Evolutionary conservation across 2,329 filamentous ascomycete species (phyloP), one percentile per base, ranked within the genome.

Genomic region (Aspergillus aculeatinus): DNA sequence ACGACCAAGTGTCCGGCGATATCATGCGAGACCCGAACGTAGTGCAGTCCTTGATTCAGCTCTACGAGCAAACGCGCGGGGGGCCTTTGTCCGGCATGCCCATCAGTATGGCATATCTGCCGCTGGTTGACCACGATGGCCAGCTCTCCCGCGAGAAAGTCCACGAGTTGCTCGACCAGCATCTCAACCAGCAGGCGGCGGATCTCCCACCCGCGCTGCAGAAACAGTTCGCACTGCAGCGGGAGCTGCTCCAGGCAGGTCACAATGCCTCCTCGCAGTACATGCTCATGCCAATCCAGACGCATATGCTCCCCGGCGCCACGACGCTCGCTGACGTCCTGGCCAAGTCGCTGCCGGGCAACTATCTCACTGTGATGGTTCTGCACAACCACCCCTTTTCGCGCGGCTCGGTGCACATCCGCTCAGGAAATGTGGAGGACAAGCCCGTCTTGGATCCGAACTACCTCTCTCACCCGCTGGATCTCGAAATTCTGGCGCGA

Each of bases 401-500:
- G 0, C 69, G 71, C 0, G 74, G 73, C 1, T 65, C 64, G 7
- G 65, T 71, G 1, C 72, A 74, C 49, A 71, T 76, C 35, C 31
- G 35, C 1, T 78, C 76, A 0, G 54, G 64, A 11, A 70, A 73
- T 5, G 70, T 68, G 0, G 64, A 68, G 1, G 72, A 74, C 14
- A 65, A 68, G 1, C 81, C 81, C 0, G 65, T 75, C 23, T 76
- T 81, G 59, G 74, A 83, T 63, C 79, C 81, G 0, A 77, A 76
- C 58, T 82, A 74, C 65, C 72, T 83, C 4, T 73, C 71, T 0
- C 71, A 78, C 42, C 65, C 73, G n/a, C 72, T 77, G 0, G 80
- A 83, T 60, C 71, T 72, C 19, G 70, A 80, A 57, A 74, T 83
- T 4, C 67, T 79, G 44, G 63, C 70, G n/a, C 60, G 66, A 1